Evolutionary conservation across 2,329 filamentous ascomycete species (phyloP), one percentile per base, ranked within the genome.

Genomic region (Sclerotiophoma versabilis): DNA sequence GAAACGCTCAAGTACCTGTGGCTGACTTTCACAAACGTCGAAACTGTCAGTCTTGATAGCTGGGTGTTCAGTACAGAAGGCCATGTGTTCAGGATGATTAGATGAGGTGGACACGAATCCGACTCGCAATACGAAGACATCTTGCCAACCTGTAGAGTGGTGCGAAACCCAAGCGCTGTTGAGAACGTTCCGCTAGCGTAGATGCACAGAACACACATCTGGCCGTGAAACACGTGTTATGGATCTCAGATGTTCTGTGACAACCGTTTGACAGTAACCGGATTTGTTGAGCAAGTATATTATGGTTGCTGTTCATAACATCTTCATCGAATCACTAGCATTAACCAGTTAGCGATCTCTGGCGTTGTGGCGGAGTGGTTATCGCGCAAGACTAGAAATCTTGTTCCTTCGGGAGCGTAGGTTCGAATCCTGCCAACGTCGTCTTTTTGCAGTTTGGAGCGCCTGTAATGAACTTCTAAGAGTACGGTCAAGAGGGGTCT

Each of bases 1-100:
- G 73, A 76, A 63, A 77, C 75, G 49, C 54, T 78, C 19, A 78
- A 77, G 63, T 78, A 76, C 60, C 58, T 75, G 5, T 78, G 67
- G 57, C 56, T 78, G n/a, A 72, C 73, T 2, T 77, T 78, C 57
- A 56, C 63, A 3, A 69, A 75, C 47, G 67, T 65, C 5, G 64
- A 73, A 5, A 68, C 70, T 2, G 73, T 65, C 54, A 76, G 66
- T 57, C 57, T 78, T 59, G 74, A 78, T 64, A 64, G 64, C 6
- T 78, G 75, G 75, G 75, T 78, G 17, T 79, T 78, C 60, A 80
- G 73, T 55, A 79, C 77, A 5, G 77, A 77, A 61, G 76, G 71
- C 7, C 75, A 76, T 71, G 55, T 66, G 5, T 76, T 77, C 27
- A 63, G 74, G 42, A 75, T 76, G 66, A 76, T 75, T 38, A 58